Evolutionary conservation across 192 early-diverging fungal species (phyloP).

Genomic region (Mycoemilia scoparia): DNA sequence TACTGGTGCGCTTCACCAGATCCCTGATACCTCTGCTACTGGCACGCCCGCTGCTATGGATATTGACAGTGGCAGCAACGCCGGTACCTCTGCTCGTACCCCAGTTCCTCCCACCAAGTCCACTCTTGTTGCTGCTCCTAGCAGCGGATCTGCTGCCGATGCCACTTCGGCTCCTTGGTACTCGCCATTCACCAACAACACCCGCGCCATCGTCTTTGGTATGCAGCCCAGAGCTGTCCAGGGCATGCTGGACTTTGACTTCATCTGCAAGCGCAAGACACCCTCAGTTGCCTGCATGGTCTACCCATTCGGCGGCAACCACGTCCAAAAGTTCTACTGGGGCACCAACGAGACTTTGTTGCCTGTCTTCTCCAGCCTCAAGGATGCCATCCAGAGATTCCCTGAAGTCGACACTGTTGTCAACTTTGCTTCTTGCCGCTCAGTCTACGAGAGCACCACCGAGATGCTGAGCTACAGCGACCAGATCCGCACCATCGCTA

Average conservation of each 20-base stretch:
- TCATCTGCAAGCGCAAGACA: conserved; percentile 80
- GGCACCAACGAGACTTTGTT: conserved; percentile 93
- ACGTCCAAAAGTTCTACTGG: conserved; percentile 99
- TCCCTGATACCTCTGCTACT: conserved; percentile 23
- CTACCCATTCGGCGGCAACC: conserved; percentile 96
- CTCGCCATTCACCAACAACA: conserved; percentile 58
- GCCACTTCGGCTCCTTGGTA: conserved; percentile 34
- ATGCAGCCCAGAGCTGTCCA: conserved; percentile 99
- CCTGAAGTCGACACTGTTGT: conserved; percentile 87
- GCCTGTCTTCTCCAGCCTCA: conserved; percentile 76
- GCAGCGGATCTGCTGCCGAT: conserved; percentile 23
- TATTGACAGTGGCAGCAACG: conserved; percentile 12
- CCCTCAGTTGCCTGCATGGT: conserved; percentile 98
- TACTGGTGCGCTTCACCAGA: conserved; percentile 30
- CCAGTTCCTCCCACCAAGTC: conserved; percentile 14
- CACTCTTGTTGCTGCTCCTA: conserved; percentile 24
- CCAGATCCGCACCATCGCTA: conserved; percentile 86
- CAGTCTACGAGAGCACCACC: conserved; percentile 77
- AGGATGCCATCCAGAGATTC: conserved; percentile 67
- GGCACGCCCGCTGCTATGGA: conserved; percentile 25
- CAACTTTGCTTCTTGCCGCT: conserved; percentile 97
- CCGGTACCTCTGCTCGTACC: conserved; percentile 5
- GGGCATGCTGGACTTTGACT: conserved; percentile 99
- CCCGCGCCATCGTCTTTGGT: conserved; percentile 88
- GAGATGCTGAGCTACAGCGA: conserved; percentile 59